A percentile compares a stretch with the other conserved stretches of the same genome.
Conservation (phyloP, 306 rosid species). For the Prunus davidiana region DNA sequence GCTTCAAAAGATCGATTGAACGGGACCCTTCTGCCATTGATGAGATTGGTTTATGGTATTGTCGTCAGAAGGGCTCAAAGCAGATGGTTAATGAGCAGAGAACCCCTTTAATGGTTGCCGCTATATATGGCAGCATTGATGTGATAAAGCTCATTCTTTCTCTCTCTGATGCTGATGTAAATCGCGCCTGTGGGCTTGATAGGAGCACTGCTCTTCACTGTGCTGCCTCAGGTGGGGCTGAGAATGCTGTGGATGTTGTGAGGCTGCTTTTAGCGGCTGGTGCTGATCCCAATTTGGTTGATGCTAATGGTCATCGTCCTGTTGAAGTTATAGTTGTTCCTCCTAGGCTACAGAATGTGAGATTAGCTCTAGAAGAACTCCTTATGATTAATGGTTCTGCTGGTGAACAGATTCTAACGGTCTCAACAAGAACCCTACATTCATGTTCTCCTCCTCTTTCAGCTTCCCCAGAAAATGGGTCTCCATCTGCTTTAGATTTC, state of each 20-base stretch:
- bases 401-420: constrained; percentile 48
- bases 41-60: constrained; percentile 85
- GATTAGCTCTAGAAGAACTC: constrained; percentile 56
- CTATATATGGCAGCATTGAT: constrained; percentile 83
- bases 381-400: constrained; percentile 50
- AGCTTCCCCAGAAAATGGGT: constrained; percentile 60
- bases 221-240: constrained; percentile 89
- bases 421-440: constrained; percentile 39
- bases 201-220: constrained; percentile 95
- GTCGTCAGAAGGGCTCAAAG: constrained; percentile 76
- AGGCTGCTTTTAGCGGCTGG: constrained; percentile 76
- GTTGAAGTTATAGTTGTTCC: constrained; percentile 63
- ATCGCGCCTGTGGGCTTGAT: constrained; percentile 62
- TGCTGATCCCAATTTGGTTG: constrained; percentile 68
- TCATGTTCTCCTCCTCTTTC: constrained; percentile 59
- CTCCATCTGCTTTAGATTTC: constrained; percentile 56
- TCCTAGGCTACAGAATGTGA: constrained; percentile 50
- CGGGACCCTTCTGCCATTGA: constrained; percentile 64
- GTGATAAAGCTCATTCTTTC: constrained; percentile 66
- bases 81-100: constrained; percentile 82
- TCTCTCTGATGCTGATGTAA: constrained; percentile 55
- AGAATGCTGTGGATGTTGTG: constrained; percentile 65
- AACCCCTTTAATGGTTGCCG: constrained; percentile 92
- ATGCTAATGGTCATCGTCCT: constrained; percentile 72
- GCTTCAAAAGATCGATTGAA: constrained; percentile 61